These are phyloP conservation scores for Xylaria sp. DNA, from an alignment of 2,329 filamentous ascomycete species.

Conservation along the genomic window DNA sequence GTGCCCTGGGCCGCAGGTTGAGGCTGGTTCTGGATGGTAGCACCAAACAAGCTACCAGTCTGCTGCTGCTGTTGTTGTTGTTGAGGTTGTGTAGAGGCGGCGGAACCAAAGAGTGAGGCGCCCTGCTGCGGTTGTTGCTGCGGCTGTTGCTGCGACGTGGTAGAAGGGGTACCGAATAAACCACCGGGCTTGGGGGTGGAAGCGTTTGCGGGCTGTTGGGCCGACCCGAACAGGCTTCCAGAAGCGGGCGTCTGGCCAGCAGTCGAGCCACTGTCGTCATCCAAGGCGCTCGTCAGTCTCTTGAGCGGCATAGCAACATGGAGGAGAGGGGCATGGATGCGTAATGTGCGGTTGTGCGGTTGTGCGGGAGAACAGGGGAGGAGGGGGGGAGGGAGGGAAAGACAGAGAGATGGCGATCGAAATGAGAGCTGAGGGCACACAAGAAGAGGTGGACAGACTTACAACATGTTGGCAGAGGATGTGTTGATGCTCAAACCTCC, in stretches of 20 bases:
- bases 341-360: background rate
- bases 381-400: background rate
- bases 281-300: slow-evolving; percentile 31
- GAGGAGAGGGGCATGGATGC: background rate
- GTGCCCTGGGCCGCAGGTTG: slow-evolving; percentile 37
- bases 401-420: background rate
- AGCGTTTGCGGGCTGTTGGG: slow-evolving; percentile 37
- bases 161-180: slow-evolving; percentile 47
- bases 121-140: slow-evolving; percentile 38
- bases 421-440: slow-evolving; percentile 9
- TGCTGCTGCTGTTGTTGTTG: slow-evolving; percentile 40
- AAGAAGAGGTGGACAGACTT: slow-evolving; percentile 44
- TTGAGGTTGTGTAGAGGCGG: slow-evolving; percentile 43
- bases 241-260: slow-evolving; percentile 49
- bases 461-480: slow-evolving; percentile 67
- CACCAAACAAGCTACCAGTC: slow-evolving; percentile 42
- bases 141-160: slow-evolving; percentile 16
- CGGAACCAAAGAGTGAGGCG: slow-evolving; percentile 49
- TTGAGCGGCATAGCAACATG: slow-evolving; percentile 34
- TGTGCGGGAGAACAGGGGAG: too few species aligned
- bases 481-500: slow-evolving; percentile 73
- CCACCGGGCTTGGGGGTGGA: slow-evolving; percentile 44
- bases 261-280: slow-evolving; percentile 43
- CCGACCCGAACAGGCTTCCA: slow-evolving; percentile 48
- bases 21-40: slow-evolving; percentile 33